Base-by-base conservation (phyloP, 345 rosid species). In the Boechera divaricarpa region DNA sequence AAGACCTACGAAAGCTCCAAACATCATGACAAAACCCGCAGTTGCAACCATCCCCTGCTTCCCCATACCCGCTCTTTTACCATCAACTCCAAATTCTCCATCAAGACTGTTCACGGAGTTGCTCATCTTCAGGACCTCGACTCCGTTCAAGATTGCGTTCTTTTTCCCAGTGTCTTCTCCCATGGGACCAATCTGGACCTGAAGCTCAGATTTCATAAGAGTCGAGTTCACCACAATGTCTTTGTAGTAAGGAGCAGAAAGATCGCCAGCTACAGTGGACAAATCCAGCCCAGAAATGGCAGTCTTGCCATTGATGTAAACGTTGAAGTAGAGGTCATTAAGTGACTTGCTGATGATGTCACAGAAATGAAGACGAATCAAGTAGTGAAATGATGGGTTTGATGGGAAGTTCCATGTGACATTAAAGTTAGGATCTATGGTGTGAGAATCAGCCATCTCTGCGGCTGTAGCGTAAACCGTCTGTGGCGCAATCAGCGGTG, bases 11-110 rank as follows among this genome's bases (percentile, higher is more conserved):
- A 90, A 86, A 2, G 96, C 96, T 2, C 96, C 96, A 52, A 90
- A 90, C 96, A 88, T 88, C 96, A 90, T 86, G 4, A 85, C 89
- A 21, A 90, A 88, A 0, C 96, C 96, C 0, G 88, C 93, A 0
- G 86, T 86, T 49, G 89, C 93, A 7, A 90, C 90, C 6, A 86
- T 63, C 9, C 83, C 82, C 2, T 77, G 84, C 42, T 56, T 77
- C 47, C 78, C 74, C 15, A 73, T 48, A 1, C 36, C 15, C 0
- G 68, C 39, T 36, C 44, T 58, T 24, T 48, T 71, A 6, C 96
- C 96, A 59, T 87, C 89, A 18, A 79, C 86, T 10, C 93, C 93
- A 58, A 90, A 89, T 69, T 85, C 90, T 28, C 96, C 96, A 62
- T 90, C 93, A 76, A 90, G 86, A 76, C 96, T 89, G 24, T 84